A percentile compares a stretch with the other conserved stretches of the same genome.
These are phyloP conservation scores for Mycosphaerelloides madeirae DNA, from an alignment of 2,329 filamentous ascomycete genomes.

Conservation along the genomic window DNA sequence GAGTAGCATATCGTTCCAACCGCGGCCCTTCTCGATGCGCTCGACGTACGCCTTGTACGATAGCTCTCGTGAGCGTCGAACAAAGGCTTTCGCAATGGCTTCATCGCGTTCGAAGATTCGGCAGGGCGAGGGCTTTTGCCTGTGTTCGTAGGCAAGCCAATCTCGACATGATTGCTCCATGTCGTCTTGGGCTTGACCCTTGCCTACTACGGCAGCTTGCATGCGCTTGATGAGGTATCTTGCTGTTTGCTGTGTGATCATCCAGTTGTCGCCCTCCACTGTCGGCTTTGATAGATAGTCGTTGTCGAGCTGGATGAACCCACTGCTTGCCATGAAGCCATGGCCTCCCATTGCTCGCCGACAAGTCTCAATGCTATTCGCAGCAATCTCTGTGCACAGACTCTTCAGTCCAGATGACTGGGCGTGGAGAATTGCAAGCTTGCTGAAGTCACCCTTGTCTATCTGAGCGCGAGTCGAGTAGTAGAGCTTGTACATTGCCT, in stretches of 20 bases:
- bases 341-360: conserved; percentile 52
- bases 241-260: conserved; percentile 53
- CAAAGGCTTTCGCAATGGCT: conserved; percentile 43
- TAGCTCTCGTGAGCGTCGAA: conserved; percentile 42
- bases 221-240: conserved; percentile 52
- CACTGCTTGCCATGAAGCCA: conserved; percentile 50
- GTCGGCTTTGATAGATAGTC: conserved; percentile 52
- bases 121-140: conserved; percentile 27
- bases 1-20: conserved; percentile 46
- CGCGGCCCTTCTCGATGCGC: conserved; percentile 42
- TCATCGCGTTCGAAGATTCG: conserved; percentile 34
- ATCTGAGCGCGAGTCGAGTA: conserved; percentile 43
- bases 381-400: conserved; percentile 49
- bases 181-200: conserved; percentile 34
- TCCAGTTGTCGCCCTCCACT: conserved; percentile 55
- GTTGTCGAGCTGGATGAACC: conserved; percentile 49
- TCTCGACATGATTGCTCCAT: conserved; percentile 40
- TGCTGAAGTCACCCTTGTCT: conserved; percentile 47
- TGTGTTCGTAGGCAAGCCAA: conserved; percentile 34
- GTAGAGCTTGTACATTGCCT: conserved; percentile 50
- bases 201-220: conserved; percentile 36
- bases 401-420: conserved; percentile 53
- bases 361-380: conserved; percentile 52
- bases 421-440: conserved; percentile 49
- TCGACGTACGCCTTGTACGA: conserved; percentile 42